Evolutionary conservation across 768 basidiomycete genomes (phyloP), one percentile per base, ranked within the genome.

Genomic region (Termitomyces sp.): DNA sequence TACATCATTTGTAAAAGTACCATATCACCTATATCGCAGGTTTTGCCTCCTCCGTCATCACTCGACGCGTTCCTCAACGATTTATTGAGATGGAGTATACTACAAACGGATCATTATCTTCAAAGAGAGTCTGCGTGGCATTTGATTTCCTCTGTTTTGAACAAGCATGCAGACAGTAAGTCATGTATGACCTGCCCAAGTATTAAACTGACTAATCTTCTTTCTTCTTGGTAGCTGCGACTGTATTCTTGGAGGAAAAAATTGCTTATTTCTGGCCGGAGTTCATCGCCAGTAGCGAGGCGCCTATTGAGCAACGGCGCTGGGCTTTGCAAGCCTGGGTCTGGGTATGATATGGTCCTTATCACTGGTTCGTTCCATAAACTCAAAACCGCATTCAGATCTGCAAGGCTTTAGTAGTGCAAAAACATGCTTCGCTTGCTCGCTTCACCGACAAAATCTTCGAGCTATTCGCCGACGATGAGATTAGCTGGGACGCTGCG

Each of bases 401-500:
- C 14, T 80, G 85, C 20, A 91, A 91, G 70, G 93, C 85, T 0
- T 76, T 99, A 26, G 74, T 95, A 2, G 83, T 95, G 1, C 83
- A 88, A 13, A 87, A 86, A 27, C 86, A 96, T 65, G 70, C 83
- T 1, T 69, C 74, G 3, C 84, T 87, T 0, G 72, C 79, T 57
- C 61, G 69, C 1, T 86, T 88, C 60, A 73, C 88, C 12, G 81
- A 89, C 33, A 72, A 79, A 3, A 70, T 98, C 24, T 85, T 97
- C 60, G 79, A 80, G 13, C 75, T 89, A 9, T 88, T 98, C 58
- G 75, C 74, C 5, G 93, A 97, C 64, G 73, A 74, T 48, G 68
- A 68, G 0, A 74, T 97, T 40, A 82, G 82, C 16, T 84, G 84
- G 79, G 81, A 85, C 49, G 94, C 90, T 14, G 95, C 93, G 0